Evolutionary conservation across 2,329 filamentous ascomycete genomes (phyloP).

Genomic region (Fusarium floridanum): DNA sequence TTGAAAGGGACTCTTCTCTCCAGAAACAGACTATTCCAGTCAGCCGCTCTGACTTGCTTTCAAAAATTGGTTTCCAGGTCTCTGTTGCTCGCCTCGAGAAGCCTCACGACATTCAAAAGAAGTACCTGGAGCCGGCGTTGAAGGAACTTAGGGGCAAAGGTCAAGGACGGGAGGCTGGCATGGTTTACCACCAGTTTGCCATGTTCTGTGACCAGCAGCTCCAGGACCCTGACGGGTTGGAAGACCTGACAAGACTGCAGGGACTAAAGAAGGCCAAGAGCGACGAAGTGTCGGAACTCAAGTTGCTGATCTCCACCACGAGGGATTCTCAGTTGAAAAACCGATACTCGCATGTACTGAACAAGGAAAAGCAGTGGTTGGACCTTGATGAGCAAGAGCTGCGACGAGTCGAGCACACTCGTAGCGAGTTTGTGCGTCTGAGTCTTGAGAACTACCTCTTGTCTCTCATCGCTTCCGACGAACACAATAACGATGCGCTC

Average conservation of each 20-base stretch:
- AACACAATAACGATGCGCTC: conserved; percentile 88
- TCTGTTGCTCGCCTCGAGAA: conserved; percentile 92
- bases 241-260: conserved; percentile 85
- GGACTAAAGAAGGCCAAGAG: conserved; percentile 84
- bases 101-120: conserved; percentile 87
- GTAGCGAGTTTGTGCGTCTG: conserved; percentile 86
- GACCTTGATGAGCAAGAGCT: conserved; percentile 92
- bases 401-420: conserved; percentile 79
- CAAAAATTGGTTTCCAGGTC: conserved; percentile 88
- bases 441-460: conserved; percentile 95
- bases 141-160: conserved; percentile 79
- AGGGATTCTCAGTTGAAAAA: conserved; percentile 66
- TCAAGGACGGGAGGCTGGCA: conserved; percentile 80
- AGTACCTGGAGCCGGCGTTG: conserved; percentile 87
- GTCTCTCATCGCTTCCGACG: conserved; percentile 85
- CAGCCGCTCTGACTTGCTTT: conserved; percentile 82
- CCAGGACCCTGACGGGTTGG: conserved; percentile 84
- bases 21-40: conserved; percentile 78
- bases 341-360: conserved; percentile 70
- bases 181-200: conserved; percentile 95
- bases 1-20: conserved; percentile 71
- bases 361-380: conserved; percentile 87
- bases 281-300: conserved; percentile 82
- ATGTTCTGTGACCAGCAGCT: conserved; percentile 95
- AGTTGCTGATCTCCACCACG: conserved; percentile 67